Percentiles rank a stretch among this genome's conserved stretches.
phyloP scores from a whole-genome alignment of 2,329 filamentous ascomycete species.

The Alternaria panax region DNA sequence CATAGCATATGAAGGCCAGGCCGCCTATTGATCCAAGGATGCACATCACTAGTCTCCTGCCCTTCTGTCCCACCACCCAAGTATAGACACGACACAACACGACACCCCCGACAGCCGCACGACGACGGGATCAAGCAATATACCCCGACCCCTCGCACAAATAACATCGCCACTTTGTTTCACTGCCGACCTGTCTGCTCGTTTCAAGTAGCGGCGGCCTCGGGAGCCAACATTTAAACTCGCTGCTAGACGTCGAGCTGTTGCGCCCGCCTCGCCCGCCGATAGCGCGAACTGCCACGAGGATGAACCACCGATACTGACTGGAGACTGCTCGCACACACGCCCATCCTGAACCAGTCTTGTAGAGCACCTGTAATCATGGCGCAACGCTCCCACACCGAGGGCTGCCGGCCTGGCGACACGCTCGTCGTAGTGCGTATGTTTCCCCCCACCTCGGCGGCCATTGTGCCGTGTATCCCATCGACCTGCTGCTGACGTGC shows the following conservation, averaged over 20 bases:
- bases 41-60: neutral
- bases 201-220: conserved; percentile 6
- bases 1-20: neutral
- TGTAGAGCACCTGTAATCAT: conserved; percentile 26
- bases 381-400: conserved; percentile 49
- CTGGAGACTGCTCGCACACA: conserved; percentile 24
- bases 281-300: conserved; percentile 19
- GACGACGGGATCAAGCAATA: conserved; percentile 4
- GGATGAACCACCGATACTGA: conserved; percentile 19
- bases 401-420: conserved; percentile 68
- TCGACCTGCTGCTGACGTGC: conserved; percentile 13
- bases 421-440: conserved; percentile 75
- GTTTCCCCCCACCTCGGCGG: conserved; percentile 44
- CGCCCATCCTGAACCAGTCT: conserved; percentile 11
- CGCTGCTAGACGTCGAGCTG: neutral
- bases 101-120: conserved; percentile 5
- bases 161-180: neutral
- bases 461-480: neutral
- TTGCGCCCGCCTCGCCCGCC: conserved; percentile 19
- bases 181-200: neutral
- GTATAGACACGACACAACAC: conserved; percentile 12
- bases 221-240: conserved; percentile 6
- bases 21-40: conserved; percentile 7
- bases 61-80: conserved; percentile 8
- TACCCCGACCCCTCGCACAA: neutral